phyloP scores from a whole-genome alignment of 805 yeast genomes.

The Candida anglica region DNA sequence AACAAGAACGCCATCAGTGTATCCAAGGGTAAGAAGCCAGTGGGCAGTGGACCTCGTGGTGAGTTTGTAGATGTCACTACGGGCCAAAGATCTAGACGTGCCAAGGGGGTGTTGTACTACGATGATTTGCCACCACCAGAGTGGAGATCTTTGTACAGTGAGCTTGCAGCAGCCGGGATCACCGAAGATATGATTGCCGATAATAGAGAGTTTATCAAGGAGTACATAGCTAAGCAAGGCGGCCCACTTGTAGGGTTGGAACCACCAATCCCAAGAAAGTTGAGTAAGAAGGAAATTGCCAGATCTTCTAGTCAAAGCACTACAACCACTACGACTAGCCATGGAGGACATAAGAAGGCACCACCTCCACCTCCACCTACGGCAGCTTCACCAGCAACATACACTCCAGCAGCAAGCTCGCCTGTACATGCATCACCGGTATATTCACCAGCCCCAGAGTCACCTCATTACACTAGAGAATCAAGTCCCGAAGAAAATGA shows the following conservation, averaged over 20 bases:
- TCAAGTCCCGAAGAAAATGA: too few relatives aligned
- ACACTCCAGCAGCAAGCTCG: conserved; percentile 7
- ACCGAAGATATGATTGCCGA: conserved; percentile 87
- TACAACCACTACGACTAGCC: not conserved
- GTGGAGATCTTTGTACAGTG: conserved; percentile 73
- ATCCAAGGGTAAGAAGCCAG: conserved; percentile 15
- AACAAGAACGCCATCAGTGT: conserved; percentile 78
- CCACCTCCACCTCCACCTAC: conserved; percentile 42
- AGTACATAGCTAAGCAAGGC: conserved; percentile 68
- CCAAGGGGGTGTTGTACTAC: conserved; percentile 62
- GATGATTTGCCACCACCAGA: conserved; percentile 81
- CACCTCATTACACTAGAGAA: too few relatives aligned
- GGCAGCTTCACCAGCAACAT: conserved; percentile 9
- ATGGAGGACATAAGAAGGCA: conserved; percentile 22
- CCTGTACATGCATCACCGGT: conserved; percentile 10
- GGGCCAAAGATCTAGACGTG: conserved; percentile 52
- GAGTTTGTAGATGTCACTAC: conserved; percentile 45
- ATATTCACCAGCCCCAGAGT: conserved; percentile 7
- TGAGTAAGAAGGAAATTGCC: conserved; percentile 28
- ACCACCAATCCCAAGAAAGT: conserved; percentile 75
- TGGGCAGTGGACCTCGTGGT: conserved; percentile 63
- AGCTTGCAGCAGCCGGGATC: conserved; percentile 74
- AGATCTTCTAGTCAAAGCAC: conserved; percentile 9
- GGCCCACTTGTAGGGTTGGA: conserved; percentile 80
- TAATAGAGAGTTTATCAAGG: conserved; percentile 76